These are phyloP conservation scores for Gastrolobium villosum DNA, from an alignment of 306 rosid genomes.

Conservation along the genomic window DNA sequence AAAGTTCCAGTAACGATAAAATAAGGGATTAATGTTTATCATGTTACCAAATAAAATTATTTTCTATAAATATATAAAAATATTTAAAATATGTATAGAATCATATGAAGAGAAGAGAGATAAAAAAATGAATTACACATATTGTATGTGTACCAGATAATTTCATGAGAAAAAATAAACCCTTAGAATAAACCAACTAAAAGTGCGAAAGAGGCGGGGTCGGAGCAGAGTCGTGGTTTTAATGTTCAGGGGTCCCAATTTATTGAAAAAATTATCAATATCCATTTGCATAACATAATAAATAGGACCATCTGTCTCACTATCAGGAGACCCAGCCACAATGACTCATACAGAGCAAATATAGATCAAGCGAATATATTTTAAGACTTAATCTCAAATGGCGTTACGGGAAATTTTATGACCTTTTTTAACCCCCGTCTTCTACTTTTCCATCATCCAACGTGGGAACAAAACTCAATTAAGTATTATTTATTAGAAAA, in stretches of 20 bases:
- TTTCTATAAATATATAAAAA: too few relatives aligned
- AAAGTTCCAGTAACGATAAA: background rate
- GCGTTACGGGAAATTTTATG: background rate
- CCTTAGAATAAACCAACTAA: background rate
- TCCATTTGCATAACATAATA: slow-evolving; percentile 12
- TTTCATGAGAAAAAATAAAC: too few relatives aligned
- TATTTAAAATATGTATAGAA: too few relatives aligned
- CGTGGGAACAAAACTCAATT: slow-evolving; percentile 28
- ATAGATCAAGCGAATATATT: background rate
- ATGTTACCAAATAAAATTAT: background rate
- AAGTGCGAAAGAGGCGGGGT: background rate
- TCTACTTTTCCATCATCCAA: slow-evolving; percentile 41
- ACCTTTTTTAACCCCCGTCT: slow-evolving; percentile 31
- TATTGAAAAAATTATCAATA: slow-evolving; percentile 31
- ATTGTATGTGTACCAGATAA: too few relatives aligned
- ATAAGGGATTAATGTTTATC: too few relatives aligned
- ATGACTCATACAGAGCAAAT: slow-evolving; percentile 49
- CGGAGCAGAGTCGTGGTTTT: background rate
- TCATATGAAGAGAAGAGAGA: too few relatives aligned
- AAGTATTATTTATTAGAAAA: background rate
- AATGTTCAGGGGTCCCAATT: slow-evolving; percentile 29
- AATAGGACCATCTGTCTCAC: slow-evolving; percentile 38
- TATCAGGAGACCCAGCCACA: slow-evolving; percentile 23
- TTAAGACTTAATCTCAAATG: slow-evolving; percentile 27
- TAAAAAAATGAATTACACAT: too few relatives aligned